Evolutionary conservation across 2,329 filamentous ascomycete genomes (phyloP).

Genomic region (Sclerotinia trifoliorum): DNA sequence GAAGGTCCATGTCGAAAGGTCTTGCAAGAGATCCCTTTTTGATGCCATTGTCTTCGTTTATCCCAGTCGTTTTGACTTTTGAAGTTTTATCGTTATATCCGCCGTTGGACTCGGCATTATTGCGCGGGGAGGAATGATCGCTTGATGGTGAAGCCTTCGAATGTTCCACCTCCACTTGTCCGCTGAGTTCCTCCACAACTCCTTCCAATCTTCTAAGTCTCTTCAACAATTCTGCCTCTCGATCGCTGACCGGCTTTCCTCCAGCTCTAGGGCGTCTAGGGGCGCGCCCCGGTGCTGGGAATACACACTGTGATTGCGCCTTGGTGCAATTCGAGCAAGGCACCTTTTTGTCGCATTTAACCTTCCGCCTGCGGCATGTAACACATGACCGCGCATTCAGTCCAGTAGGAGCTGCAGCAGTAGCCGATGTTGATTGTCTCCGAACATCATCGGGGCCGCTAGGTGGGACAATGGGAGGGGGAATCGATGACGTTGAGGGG

Average conservation of each 20-base stretch:
- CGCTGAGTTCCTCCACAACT: constrained; percentile 68
- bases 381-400: constrained; percentile 44
- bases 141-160: constrained; percentile 35
- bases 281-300: constrained; percentile 70
- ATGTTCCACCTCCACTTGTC: constrained; percentile 50
- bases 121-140: constrained; percentile 28
- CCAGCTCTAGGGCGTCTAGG: constrained; percentile 66
- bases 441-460: constrained; percentile 21
- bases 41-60: constrained; percentile 32
- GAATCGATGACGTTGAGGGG: constrained; percentile 13
- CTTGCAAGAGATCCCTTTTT: constrained; percentile 34
- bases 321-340: constrained; percentile 74
- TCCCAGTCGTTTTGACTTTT: constrained; percentile 30
- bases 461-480: constrained; percentile 19
- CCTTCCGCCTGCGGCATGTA: constrained; percentile 59
- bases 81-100: constrained; percentile 8
- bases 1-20: constrained; percentile 31
- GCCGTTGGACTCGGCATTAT: constrained; percentile 29
- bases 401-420: constrained; percentile 30
- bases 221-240: constrained; percentile 69
- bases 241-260: constrained; percentile 57
- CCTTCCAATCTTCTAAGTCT: constrained; percentile 70
- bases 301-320: constrained; percentile 69
- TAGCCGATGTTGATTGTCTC: constrained; percentile 25
- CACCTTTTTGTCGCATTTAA: constrained; percentile 72